Evolutionary conservation across 768 basidiomycete genomes (phyloP), one percentile per base, ranked within the genome.

Genomic region (Mycena crocata): DNA sequence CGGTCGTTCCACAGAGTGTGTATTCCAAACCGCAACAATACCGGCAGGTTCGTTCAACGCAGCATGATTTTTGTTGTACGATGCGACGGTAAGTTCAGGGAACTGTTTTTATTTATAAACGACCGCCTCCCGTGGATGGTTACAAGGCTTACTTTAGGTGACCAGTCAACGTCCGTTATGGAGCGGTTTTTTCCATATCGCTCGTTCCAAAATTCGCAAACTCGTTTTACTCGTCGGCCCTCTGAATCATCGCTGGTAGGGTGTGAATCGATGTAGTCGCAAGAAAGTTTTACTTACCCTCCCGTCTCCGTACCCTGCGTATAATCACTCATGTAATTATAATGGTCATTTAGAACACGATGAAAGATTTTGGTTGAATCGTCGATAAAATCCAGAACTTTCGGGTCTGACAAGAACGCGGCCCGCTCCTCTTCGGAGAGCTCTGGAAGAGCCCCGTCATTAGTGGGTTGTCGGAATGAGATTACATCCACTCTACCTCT

Each of bases 91-190:
- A 28, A 99, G 87, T 79, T 99, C 98, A 9, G 96, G 97, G 73
- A 94, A 99, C 97, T 98, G 50, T 12, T 12, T 19, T 10, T 12
- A 54, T 52, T 40, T 42, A 23, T 34, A 17, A 44, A 48, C 30
- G 23, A 14, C 21, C 13, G 7, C 21, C 23, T 9, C 9, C 10
- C 34, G 35, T n/a, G n/a, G n/a, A n/a, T n/a, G n/a, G n/a, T 21
- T 5, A 32, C 48, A 10, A 19, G 24, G 62, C 80, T 57, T 67
- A 94, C 97, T 84, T 98, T 98, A 3, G 94, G 94, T 55, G 96
- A 98, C 98, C 98, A 99, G 73, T 98, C 97, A 15, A 98, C 84
- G 71, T 95, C 95, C 1, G 98, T 99, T 66, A 99, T 94, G 8
- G 96, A 97, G 57, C 98, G 84, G 75, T 97, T 96, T 79, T 93